Evolutionary conservation across 176 grass and related monocot genomes (phyloP), one percentile per base, ranked within the genome.

Genomic region (Oryza meyeriana): DNA sequence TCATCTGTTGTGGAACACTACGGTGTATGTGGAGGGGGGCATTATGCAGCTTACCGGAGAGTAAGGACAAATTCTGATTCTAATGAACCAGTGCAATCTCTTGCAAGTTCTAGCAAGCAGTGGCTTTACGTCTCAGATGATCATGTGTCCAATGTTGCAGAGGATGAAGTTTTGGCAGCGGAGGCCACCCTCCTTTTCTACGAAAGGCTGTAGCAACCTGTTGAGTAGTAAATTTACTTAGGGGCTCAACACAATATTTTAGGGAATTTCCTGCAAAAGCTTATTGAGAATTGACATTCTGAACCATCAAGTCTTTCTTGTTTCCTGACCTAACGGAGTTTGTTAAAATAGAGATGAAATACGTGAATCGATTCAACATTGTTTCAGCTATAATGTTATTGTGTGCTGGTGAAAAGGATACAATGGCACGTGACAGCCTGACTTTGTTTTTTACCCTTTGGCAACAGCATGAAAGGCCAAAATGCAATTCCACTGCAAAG

Each of bases 161-260:
- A 87, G 76, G 89, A 66, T 55, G 67, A 83, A 36, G 89, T 99
- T 80, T 84, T 99, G 65, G 77, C 79, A 57, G 93, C 91, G 10
- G 87, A 99, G 66, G 93, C 89, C 61, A 95, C 84, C 16, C 84
- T 95, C 12, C 93, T 95, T 85, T 99, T 99, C 83, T 99, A 99
- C 14, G 91, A 91, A 85, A 91, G 72, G 81, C 81, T 93, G 26
- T 91, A 94, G 25, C 33, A 40, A 31, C 27, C 47, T 76, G 20
- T 61, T 57, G 64, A 47, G 71, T 89, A 24, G 16, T 17, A 57
- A 66, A 74, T 78, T 33, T 61, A 45, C 10, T 44, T 38, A 62
- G 27, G 44, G 28, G n/a, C n/a, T 3, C 57, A 64, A 62, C 24
- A 48, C 11, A 17, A 48, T 14, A 38, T 61, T 61, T 71, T 63